Base-by-base conservation (phyloP, 1,139 yeast genomes). In the Yamadazyma taylorii region DNA sequence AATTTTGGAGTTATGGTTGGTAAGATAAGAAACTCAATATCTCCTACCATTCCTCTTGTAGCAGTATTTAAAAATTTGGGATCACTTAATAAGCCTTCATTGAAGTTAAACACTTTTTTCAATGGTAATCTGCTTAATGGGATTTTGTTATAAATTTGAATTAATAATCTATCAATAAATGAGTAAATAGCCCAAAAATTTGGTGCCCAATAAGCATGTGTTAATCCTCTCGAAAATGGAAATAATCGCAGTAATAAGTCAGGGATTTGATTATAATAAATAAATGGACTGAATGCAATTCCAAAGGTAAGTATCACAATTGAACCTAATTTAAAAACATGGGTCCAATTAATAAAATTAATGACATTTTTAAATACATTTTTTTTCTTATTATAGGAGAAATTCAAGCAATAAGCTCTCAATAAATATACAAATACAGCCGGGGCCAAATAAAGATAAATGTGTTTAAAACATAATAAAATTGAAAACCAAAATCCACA, bases 201-300 rank as follows among this genome's bases (percentile, higher is more conserved):
- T 4, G 98, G 98, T 1, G 98, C 98, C 98, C 98, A 92, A 63
- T 94, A 94, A 0, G 97, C 97, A 60, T 94, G 98, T 4, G 97
- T 92, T 28, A 94, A 71, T 1, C 98, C 98, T 55, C 98, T 75
- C 35, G 95, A 85, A 56, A 92, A 92, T 5, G 98, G 98, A 61
- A 92, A 92, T 28, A 94, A 63, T 35, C 98, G 69, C 5, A 68
- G 58, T 10, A 87, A 35, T 13, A 92, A 63, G 45, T 87, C 79
- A 1, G 86, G 85, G 36, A 85, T 55, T 30, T 82, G 85, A 5
- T 73, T 69, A 50, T 78, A 69, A 54, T 81, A 79, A 10, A 75
- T 62, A 54, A 89, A 89, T 0, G 98, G 99, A 0, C 73, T 86
- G 63, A 94, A 88, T 6, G 96, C 90, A 3, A 81, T 53, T 0